Evolutionary conservation across 108 stramenopile genomes (phyloP), one percentile per base, ranked within the genome.

Genomic region (Stephanodiscus minutulus): DNA sequence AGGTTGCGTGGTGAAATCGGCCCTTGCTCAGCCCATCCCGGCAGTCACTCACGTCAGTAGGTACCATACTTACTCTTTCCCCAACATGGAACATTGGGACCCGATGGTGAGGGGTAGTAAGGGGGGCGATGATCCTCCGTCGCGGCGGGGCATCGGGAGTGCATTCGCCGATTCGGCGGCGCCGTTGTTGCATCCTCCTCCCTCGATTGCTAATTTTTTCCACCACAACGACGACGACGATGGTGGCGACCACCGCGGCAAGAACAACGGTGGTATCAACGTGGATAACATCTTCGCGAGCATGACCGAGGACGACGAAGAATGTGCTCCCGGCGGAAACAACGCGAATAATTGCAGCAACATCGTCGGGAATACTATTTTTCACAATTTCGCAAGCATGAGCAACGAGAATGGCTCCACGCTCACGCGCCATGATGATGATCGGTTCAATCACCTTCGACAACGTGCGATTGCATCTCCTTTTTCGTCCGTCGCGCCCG

Each of bases 271-370:
- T 28, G 39, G 39, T 18, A 56, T 72, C 71, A 60, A 60, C 29
- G 59, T 60, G 59, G 54, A 72, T 56, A 20, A 72, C 17, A 41
- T 64, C 35, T 56, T 72, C 52, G 71, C 64, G 5, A 65, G 64
- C 33, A 50, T 49, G 12, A 37, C 36, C 3, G 36, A 54, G 36
- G 44, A 39, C 17, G 54, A 48, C 28, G 39, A 8, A 12, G 39
- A 7, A 48, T 2, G 8, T 2, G 21, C 27, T 20, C 18, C 18
- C 31, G 52, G 39, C 47, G 28, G 12, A 18, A 25, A 11, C 33
- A n/a, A 31, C 29, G 13, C 13, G 60, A 53, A 17, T 50, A 7
- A 18, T 36, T 17, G 18, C 13, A 36, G 18, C 13, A 36, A 22
- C 43, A 69, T 17, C 22, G 31, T 15, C 15, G 64, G 47, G 44